Evolutionary conservation across 306 rosid species (phyloP).

Genomic region (Vicia villosa): DNA sequence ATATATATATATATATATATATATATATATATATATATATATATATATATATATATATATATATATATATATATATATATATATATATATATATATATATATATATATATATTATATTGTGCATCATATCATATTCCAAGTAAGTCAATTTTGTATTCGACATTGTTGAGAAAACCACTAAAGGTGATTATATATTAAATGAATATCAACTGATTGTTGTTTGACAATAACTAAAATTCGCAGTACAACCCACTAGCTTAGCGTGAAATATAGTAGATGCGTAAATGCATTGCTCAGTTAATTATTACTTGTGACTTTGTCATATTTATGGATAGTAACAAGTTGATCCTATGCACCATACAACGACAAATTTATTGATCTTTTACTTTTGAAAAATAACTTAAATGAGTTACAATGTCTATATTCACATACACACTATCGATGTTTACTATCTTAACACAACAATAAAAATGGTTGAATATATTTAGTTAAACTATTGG

Average conservation of each 20-base stretch:
- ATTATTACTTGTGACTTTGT: neutral
- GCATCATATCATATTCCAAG: no score
- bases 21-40: no score
- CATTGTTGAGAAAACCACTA: neutral
- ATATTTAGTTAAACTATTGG: neutral
- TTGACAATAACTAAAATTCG: neutral
- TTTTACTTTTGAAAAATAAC: neutral
- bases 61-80: no score
- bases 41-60: no score
- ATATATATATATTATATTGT: no score
- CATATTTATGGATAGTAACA: neutral
- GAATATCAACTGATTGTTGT: neutral
- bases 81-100: no score
- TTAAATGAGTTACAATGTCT: neutral
- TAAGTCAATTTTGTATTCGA: neutral
- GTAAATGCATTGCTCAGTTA: neutral
- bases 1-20: no score
- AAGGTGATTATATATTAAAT: neutral
- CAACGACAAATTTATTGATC: neutral
- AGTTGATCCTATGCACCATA: neutral
- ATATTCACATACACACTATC: neutral
- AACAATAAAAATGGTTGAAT: neutral
- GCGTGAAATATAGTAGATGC: neutral
- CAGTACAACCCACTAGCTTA: neutral
- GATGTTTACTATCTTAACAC: constrained; percentile 6